These are phyloP conservation scores for Aspergillus sp. DNA, from an alignment of 2,329 filamentous ascomycete genomes.

Conservation along the genomic window DNA sequence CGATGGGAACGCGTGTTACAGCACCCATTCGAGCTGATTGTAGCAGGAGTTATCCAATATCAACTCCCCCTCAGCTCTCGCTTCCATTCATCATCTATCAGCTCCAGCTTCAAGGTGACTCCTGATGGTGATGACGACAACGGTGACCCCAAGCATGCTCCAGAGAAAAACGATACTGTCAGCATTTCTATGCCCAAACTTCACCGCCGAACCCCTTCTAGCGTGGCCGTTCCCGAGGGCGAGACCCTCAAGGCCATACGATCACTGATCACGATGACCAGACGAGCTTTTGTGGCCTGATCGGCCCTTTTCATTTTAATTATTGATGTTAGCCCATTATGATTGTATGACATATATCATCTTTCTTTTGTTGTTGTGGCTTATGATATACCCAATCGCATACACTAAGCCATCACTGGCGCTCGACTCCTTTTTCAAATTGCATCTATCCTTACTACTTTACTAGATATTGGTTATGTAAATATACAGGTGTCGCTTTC, in stretches of 20 bases:
- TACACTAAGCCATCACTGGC: constrained; percentile 9
- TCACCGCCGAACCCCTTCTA: constrained; percentile 2
- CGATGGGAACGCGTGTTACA: constrained; percentile 89
- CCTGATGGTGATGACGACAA: constrained; percentile 35
- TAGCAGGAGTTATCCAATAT: constrained; percentile 89
- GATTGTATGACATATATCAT: constrained; percentile 9
- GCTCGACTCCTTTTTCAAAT: constrained; percentile 18
- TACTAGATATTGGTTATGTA: constrained; percentile 10
- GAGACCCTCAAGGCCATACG: constrained; percentile 12
- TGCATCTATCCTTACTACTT: background rate
- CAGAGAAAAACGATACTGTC: constrained; percentile 30
- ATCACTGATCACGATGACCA: constrained; percentile 12
- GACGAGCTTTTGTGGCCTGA: constrained; percentile 33
- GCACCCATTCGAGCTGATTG: constrained; percentile 89
- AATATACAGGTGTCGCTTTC: constrained; percentile 6
- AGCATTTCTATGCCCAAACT: constrained; percentile 18
- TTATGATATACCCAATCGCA: constrained; percentile 16
- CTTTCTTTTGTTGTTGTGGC: constrained; percentile 6
- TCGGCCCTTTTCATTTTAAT: background rate
- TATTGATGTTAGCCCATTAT: constrained; percentile 5
- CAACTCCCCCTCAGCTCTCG: constrained; percentile 60
- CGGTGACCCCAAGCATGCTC: constrained; percentile 18
- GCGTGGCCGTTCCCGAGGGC: constrained; percentile 11
- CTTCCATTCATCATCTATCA: constrained; percentile 51
- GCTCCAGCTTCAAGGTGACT: constrained; percentile 41